Conservation (phyloP, 1,139 yeast species). For the Blastobotrys buckinghamii region DNA sequence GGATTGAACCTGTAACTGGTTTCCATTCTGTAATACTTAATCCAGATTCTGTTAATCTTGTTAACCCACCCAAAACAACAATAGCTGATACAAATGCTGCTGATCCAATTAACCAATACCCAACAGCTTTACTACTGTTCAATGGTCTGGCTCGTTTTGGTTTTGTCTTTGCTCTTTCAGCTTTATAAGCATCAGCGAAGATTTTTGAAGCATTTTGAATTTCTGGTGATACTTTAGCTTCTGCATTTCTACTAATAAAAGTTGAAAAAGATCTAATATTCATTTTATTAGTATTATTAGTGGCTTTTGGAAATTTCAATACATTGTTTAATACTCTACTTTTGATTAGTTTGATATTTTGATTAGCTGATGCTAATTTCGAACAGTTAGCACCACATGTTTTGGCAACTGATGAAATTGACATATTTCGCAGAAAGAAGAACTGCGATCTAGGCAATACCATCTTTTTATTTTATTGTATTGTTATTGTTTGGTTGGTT, state of each 20-base stretch:
- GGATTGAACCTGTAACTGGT: constrained; percentile 92
- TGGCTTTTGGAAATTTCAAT: not conserved
- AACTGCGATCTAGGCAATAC: constrained; percentile 34
- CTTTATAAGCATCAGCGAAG: constrained; percentile 12
- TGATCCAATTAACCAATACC: constrained; percentile 87
- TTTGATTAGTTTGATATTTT: not conserved
- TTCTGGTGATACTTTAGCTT: constrained; percentile 11
- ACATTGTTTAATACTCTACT: not conserved
- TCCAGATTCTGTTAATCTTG: constrained; percentile 93
- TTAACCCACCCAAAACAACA: constrained; percentile 93
- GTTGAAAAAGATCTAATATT: not conserved
- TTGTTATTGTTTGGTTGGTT: too few species aligned
- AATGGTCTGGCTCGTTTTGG: constrained; percentile 23
- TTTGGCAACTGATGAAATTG: constrained; percentile 25
- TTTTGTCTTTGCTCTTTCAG: not conserved
- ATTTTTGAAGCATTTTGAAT: constrained; percentile 14
- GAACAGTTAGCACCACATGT: constrained; percentile 25
- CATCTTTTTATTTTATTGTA: constrained; percentile 6
- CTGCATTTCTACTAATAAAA: not conserved
- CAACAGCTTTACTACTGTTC: constrained; percentile 43
- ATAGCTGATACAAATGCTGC: constrained; percentile 91
- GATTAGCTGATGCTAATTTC: constrained; percentile 8
- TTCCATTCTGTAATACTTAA: constrained; percentile 97
- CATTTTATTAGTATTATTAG: not conserved
- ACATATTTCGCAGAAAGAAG: constrained; percentile 28